Conservation (phyloP, 2,329 filamentous ascomycete species). For the Gnomoniopsis smithogilvyi region DNA sequence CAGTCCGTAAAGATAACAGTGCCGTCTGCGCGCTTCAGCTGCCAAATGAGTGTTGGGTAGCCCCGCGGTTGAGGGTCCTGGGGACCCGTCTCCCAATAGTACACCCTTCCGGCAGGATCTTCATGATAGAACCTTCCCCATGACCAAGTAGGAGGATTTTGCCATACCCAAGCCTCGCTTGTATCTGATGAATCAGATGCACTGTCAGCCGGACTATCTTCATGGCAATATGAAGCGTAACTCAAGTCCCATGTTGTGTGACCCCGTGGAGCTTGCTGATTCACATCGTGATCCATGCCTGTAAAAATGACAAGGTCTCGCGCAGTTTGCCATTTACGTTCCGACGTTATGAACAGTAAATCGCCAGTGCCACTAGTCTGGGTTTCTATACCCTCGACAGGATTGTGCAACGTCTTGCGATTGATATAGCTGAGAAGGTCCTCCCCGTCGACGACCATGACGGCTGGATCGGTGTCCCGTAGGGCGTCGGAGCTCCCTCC, state of each 20-base stretch:
- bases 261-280: too few species aligned
- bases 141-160: not conserved
- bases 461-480: too few species aligned
- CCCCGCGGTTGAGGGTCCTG: not conserved
- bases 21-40: not conserved
- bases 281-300: not conserved
- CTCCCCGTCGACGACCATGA: too few species aligned
- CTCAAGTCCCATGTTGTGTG: not conserved
- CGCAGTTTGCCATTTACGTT: not conserved
- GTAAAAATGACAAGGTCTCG: not conserved
- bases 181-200: not conserved
- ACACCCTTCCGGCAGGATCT: not conserved
- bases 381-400: not conserved
- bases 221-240: not conserved
- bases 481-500: too few species aligned
- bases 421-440: not conserved
- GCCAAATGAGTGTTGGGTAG: not conserved
- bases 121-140: not conserved
- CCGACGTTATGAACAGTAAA: not conserved
- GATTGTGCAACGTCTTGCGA: not conserved
- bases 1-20: not conserved
- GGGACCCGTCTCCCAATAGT: not conserved
- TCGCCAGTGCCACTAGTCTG: not conserved
- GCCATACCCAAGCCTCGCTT: not conserved
- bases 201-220: not conserved